Conservation (phyloP, 169 alveolate genomes). For the Eimeria falciformis region DNA sequence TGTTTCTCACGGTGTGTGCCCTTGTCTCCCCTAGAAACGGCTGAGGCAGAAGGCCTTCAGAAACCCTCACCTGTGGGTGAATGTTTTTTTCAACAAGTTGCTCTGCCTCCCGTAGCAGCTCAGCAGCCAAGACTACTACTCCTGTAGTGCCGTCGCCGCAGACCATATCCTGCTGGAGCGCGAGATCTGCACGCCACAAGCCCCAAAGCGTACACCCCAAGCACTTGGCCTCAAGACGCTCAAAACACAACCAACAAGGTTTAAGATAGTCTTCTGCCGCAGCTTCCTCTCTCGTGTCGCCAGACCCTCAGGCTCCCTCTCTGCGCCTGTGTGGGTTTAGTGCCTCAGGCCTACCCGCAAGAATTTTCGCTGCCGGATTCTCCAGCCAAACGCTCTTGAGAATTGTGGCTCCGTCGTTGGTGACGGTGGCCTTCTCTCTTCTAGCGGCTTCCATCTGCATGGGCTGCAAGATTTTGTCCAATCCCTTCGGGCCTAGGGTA, state of each 20-base stretch:
- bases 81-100: slow-evolving; percentile 96
- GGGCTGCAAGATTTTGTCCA: slow-evolving; percentile 98
- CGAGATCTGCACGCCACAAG: slow-evolving; percentile 79
- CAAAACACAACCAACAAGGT: too few species aligned
- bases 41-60: too few species aligned
- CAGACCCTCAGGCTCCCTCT: too few species aligned
- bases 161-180: slow-evolving; percentile 93
- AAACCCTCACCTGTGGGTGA: slow-evolving; percentile 95
- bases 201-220: slow-evolving; percentile 1
- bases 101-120: slow-evolving; percentile 98
- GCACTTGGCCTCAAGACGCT: neutral
- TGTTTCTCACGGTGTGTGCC: too few species aligned
- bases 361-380: slow-evolving; percentile 99
- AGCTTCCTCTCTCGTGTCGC: too few species aligned
- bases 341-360: slow-evolving; percentile 84
- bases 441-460: slow-evolving; percentile 89
- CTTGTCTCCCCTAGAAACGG: too few species aligned
- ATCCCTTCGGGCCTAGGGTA: slow-evolving; percentile 96
- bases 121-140: slow-evolving; percentile 99
- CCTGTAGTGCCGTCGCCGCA: slow-evolving; percentile 98
- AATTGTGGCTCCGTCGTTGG: slow-evolving; percentile 99
- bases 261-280: too few species aligned
- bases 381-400: slow-evolving; percentile 98
- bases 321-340: too few species aligned
- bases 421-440: slow-evolving; percentile 93